Conservation (phyloP, 2,329 filamentous ascomycete species). For the Colletotrichum destructivum region DNA sequence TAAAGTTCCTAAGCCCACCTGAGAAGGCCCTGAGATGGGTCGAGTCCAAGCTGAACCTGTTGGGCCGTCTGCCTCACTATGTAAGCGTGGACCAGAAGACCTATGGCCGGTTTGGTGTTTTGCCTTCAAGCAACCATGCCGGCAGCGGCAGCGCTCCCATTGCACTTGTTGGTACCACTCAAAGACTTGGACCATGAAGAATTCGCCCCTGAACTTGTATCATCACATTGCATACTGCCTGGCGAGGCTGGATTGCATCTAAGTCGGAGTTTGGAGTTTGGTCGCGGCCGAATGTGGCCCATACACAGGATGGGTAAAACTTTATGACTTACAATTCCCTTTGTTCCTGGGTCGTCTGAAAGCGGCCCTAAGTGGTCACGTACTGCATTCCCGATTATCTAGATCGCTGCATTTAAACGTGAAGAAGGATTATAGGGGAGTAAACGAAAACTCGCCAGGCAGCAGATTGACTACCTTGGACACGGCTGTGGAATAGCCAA, state of each 20-base stretch:
- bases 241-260: conserved; percentile 7
- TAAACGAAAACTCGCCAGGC: not conserved
- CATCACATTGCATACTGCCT: not conserved
- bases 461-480: not conserved
- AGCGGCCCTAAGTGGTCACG: not conserved
- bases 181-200: conserved; percentile 77
- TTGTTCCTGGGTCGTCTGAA: not conserved
- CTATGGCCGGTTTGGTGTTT: conserved; percentile 90
- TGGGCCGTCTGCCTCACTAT: conserved; percentile 89
- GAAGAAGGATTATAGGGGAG: not conserved
- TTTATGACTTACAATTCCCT: not conserved
- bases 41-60: conserved; percentile 88
- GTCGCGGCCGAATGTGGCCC: not conserved
- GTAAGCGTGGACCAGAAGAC: conserved; percentile 97
- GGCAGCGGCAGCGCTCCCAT: conserved; percentile 63
- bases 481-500: not conserved
- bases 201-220: conserved; percentile 6
- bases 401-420: not conserved
- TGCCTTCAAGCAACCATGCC: conserved; percentile 72
- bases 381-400: not conserved
- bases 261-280: conserved; percentile 36
- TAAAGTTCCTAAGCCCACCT: conserved; percentile 90
- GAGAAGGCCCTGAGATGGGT: conserved; percentile 91
- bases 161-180: conserved; percentile 75
- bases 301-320: not conserved